Evolutionary conservation across 257 asterid genomes (phyloP).

Genomic region (Capsicum chinense): DNA sequence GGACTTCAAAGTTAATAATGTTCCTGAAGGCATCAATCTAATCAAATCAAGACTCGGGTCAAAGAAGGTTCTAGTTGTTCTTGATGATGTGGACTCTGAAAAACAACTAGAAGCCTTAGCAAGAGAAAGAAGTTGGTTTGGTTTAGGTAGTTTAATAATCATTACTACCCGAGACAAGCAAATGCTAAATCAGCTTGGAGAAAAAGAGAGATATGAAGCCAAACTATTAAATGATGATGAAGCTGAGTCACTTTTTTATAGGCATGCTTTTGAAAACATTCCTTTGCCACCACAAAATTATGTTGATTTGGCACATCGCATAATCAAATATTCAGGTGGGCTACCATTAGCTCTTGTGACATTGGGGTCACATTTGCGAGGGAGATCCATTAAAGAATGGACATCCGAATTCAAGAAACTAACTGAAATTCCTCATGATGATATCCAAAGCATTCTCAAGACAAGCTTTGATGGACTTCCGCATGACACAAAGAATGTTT

Average conservation of each 20-base stretch:
- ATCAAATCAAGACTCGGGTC: not conserved
- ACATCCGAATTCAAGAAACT: not conserved
- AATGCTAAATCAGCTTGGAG: not conserved
- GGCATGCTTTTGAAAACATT: not conserved
- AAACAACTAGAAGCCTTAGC: not conserved
- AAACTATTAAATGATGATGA: not conserved
- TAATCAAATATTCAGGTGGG: conserved; percentile 7
- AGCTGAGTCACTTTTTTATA: not conserved
- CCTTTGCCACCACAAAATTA: not conserved
- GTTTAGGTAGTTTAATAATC: not conserved
- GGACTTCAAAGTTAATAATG: not conserved
- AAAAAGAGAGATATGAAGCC: not conserved
- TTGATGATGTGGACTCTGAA: conserved; percentile 22
- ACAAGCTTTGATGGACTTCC: not conserved
- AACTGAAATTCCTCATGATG: not conserved
- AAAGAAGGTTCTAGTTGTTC: not conserved
- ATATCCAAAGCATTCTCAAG: not conserved
- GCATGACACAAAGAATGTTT: not conserved
- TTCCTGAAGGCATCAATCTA: conserved; percentile 10
- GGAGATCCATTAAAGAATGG: not conserved
- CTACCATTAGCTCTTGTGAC: conserved; percentile 31
- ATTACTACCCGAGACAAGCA: not conserved
- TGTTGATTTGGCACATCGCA: not conserved
- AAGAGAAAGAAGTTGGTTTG: not conserved
- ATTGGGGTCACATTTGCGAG: conserved; percentile 1